Evolutionary conservation across 176 grass and related monocot genomes (phyloP), one percentile per base, ranked within the genome.

Genomic region (Oryza nivara): DNA sequence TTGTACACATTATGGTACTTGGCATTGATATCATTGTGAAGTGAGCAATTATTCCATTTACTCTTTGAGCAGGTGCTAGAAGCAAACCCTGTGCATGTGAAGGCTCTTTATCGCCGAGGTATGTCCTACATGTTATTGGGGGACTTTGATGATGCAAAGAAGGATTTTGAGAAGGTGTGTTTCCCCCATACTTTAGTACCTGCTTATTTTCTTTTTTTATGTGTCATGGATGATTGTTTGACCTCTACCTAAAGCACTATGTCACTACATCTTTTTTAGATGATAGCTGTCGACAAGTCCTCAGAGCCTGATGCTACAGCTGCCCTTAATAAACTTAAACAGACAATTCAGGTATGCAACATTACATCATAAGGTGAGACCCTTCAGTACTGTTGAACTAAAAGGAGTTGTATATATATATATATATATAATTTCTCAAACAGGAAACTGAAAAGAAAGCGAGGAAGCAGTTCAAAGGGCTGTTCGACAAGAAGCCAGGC

Each of bases 401-500:
- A 80, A 75, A 48, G 1, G 6, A 9, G 17, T 56, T 58, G 54
- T 3, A 58, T 30, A 4, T 44, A 26, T 26, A 58, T 30, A 4
- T 44, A 26, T 26, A 44, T 44, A 9, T 43, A 45, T 73, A 52
- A 65, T 70, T 65, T 48, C 17, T 72, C 44, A 77, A 79, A 51
- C 60, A 99, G 93, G 96, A 99, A 79, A 67, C 82, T 58, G 91
- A 96, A 63, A 95, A 96, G 83, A 89, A 84, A 70, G 91, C 89
- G 0, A 96, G 89, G 91, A 96, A 87, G 82, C 96, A 99, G 68
- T 99, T 99, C 84, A 99, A 99, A 90, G 96, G 96, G 4, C 81
- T 99, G 25, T 99, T 99, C 76, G 96, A 99, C 75, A 99, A 94
- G 89, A 99, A 96, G 60, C 96, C 96, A 6, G 93, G 96, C 8